Base-by-base conservation (phyloP, 169 alveolate genomes). In the Cryptosporidium sp. region DNA sequence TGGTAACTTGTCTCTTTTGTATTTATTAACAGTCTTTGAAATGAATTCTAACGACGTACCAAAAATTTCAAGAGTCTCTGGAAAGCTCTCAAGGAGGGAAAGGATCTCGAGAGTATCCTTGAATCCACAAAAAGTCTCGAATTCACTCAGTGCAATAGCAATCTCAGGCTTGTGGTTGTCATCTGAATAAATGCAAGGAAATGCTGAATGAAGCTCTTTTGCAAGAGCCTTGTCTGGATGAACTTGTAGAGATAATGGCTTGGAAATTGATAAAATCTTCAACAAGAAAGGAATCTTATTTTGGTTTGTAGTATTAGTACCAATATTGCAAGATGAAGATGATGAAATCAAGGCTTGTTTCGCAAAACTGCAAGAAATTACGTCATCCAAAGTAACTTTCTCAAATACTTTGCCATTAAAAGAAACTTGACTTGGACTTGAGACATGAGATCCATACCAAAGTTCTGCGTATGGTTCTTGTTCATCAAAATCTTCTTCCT, bases 161-260 rank as follows among this genome's bases (percentile, higher is more conserved):
- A 95, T 94, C 86, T 97, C 99, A 18, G 98, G 98, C 85, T 97
- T 97, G 87, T 96, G 98, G 85, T 96, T 97, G 48, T 92, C 94
- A 89, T 97, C 99, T 43, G 93, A 94, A 92, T 96, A 97, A 45
- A 92, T 84, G 3, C 93, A 85, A 31, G 99, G 98, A 37, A 85
- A 84, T 10, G 80, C 73, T 67, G 70, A 69, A 85, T 94, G 96
- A 18, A 97, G 86, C 51, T 85, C 70, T 58, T 92, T 91, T 18
- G 98, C 99, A 69, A 86, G 87, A 5, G 68, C 69, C 71, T 93
- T 94, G 92, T 96, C 95, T 1, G 99, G 99, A 86, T 97, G 98
- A 0, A 96, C 91, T 92, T 97, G 96, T 55, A 97, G 93, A 33
- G 97, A 93, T 29, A 97, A 93, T 14, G 99, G 97, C 70, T 92